Evolutionary conservation across 768 basidiomycete species (phyloP).

Genomic region (Collybia sordida): DNA sequence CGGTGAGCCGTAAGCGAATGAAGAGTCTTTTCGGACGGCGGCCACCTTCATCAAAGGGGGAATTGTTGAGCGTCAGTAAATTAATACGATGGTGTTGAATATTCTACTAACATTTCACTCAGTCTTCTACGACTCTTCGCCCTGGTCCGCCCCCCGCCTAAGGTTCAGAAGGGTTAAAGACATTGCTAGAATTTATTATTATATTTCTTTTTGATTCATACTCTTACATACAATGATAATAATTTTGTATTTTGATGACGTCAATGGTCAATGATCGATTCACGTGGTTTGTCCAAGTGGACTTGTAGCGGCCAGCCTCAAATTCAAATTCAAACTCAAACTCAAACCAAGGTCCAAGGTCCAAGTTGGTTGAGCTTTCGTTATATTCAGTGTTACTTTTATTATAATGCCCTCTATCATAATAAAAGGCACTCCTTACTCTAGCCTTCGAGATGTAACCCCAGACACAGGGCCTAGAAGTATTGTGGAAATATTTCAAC

Average conservation of each 20-base stretch:
- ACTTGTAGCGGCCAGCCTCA: not conserved
- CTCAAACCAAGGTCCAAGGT: too few relatives aligned
- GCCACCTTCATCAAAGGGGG: constrained; percentile 11
- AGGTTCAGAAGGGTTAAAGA: not conserved
- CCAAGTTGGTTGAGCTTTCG: too few relatives aligned
- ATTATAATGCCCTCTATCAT: constrained; percentile 48
- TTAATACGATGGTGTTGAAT: not conserved
- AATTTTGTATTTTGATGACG: too few relatives aligned
- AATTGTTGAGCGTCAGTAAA: constrained; percentile 20
- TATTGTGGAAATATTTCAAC: constrained; percentile 10
- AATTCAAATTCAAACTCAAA: too few relatives aligned
- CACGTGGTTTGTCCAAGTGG: not conserved
- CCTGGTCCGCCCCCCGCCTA: not conserved
- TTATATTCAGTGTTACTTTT: not conserved
- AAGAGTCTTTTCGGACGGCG: constrained; percentile 30
- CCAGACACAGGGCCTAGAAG: constrained; percentile 1
- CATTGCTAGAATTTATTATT: not conserved
- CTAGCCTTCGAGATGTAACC: constrained; percentile 19
- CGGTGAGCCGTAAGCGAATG: constrained; percentile 25
- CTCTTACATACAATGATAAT: too few relatives aligned
- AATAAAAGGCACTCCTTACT: constrained; percentile 36
- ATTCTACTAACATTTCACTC: not conserved
- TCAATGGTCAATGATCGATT: too few relatives aligned
- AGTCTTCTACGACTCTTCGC: constrained; percentile 12
- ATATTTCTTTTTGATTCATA: too few relatives aligned